Conservation (phyloP, 768 basidiomycete genomes). For the Pleurotus salmoneostramineus region DNA sequence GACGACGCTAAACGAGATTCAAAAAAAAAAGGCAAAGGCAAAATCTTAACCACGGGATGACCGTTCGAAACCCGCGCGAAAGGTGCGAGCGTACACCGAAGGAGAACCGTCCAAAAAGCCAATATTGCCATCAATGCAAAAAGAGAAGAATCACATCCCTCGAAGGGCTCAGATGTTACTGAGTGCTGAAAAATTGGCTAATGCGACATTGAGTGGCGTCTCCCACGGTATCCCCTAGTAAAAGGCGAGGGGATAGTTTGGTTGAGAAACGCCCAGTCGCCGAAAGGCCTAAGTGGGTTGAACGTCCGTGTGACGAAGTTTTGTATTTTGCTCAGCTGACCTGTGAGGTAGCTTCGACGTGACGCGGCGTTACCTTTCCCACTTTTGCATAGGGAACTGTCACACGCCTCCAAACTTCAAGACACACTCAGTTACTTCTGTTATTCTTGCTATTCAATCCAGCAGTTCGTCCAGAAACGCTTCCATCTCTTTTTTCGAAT, state of each 20-base stretch:
- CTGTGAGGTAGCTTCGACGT: slow-evolving; percentile 15
- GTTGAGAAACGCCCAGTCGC: slow-evolving; percentile 43
- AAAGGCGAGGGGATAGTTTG: slow-evolving; percentile 55
- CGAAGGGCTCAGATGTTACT: slow-evolving; percentile 10
- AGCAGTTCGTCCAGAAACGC: slow-evolving; percentile 70
- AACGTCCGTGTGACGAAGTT: slow-evolving; percentile 8
- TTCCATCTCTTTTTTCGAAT: slow-evolving; percentile 59
- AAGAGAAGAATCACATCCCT: not conserved
- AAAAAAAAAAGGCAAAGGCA: too few species aligned
- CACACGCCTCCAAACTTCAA: not conserved
- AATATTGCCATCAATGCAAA: too few species aligned
- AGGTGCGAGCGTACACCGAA: too few species aligned
- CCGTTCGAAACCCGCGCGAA: too few species aligned
- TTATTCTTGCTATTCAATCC: slow-evolving; percentile 18
- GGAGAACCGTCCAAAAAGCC: too few species aligned
- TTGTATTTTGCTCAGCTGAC: slow-evolving; percentile 38
- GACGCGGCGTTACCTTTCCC: not conserved
- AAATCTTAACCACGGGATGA: too few species aligned
- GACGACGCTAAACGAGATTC: too few species aligned
- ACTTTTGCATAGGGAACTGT: not conserved
- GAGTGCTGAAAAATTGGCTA: slow-evolving; percentile 14
- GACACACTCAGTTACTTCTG: not conserved
- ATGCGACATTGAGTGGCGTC: slow-evolving; percentile 7
- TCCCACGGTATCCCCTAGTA: slow-evolving; percentile 51
- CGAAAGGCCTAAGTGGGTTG: not conserved